Evolutionary conservation across 768 basidiomycete species (phyloP).

Genomic region (Suillus subaureus): DNA sequence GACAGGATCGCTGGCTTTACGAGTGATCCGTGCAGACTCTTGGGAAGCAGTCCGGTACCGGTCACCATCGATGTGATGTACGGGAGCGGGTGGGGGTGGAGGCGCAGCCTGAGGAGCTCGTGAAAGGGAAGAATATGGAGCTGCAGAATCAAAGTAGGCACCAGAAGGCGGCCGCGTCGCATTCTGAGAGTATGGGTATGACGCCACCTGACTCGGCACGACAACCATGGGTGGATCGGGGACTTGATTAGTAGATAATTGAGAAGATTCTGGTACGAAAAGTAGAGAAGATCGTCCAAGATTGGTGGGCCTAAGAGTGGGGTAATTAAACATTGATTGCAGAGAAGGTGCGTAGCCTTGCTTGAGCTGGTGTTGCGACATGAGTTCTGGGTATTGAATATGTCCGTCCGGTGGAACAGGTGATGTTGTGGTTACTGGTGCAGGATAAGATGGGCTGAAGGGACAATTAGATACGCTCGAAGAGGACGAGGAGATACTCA

Average conservation of each 20-base stretch:
- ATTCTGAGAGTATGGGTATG: conserved; percentile 18
- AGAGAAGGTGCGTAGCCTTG: conserved; percentile 81
- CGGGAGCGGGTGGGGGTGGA: conserved; percentile 26
- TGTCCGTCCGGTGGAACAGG: conserved; percentile 51
- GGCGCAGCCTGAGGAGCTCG: conserved; percentile 23
- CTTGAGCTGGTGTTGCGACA: conserved; percentile 76
- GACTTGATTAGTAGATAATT: conserved; percentile 23
- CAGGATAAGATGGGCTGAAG: conserved; percentile 42
- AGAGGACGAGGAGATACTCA: conserved; percentile 26
- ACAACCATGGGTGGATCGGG: conserved; percentile 36
- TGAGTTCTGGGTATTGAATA: conserved; percentile 68
- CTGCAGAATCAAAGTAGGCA: conserved; percentile 1
- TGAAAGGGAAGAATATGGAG: conserved; percentile 28
- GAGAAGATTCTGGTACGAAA: conserved; percentile 40
- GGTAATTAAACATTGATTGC: conserved; percentile 69
- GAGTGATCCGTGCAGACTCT: conserved; percentile 36
- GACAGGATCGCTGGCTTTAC: conserved; percentile 34
- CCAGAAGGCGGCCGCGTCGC: conserved; percentile 4
- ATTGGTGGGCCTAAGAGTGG: conserved; percentile 34
- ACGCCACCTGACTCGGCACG: conserved; percentile 20
- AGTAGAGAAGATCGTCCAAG: conserved; percentile 45
- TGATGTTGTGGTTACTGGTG: conserved; percentile 72
- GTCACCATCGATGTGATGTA: conserved; percentile 26
- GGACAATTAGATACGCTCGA: conserved; percentile 9
- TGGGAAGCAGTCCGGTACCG: conserved; percentile 37